Evolutionary conservation across 176 grass and related monocot species (phyloP), one percentile per base, ranked within the genome.

Genomic region (Carex scoparia): DNA sequence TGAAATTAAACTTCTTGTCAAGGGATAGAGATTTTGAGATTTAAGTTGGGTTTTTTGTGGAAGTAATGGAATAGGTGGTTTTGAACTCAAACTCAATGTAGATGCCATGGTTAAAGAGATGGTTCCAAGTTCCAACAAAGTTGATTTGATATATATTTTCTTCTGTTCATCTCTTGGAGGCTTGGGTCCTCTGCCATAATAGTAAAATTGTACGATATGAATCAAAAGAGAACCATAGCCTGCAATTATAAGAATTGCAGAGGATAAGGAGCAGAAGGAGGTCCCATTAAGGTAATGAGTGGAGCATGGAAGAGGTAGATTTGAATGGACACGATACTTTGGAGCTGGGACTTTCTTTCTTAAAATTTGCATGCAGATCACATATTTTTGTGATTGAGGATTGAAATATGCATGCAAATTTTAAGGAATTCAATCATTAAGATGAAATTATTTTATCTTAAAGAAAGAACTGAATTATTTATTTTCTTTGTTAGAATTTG

Each of bases 81-180:
- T 83, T 31, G 61, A 63, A 12, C 42, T 83, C 27, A 68, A 83
- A 68, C 81, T 83, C 61, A 83, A 83, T 54, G 61, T 69, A 53
- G 81, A 68, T 7, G 81, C 81, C 81, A 83, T 83, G 59, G 33
- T 82, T 13, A 63, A 67, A 51, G 28, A 46, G 33, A 44, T 37
- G 23, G 23, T 23, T 23, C 23, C 23, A 23, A 37, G 11, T 69
- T 69, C 28, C 27, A 69, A 33, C 10, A 75, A 75, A 54, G 71
- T 54, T 53, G 19, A 53, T 54, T 61, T 81, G 10, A 62, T 28
- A 81, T 40, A 48, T 51, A 51, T 38, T 44, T 64, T 15, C 79
- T 62, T 61, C 79, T 62, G 37, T 19, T 81, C 30, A 44, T 63
- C 58, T 81, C 14, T 16, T 78, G n/a, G n/a, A n/a, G n/a, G n/a